Evolutionary conservation across 768 basidiomycete genomes (phyloP), one percentile per base, ranked within the genome.

Genomic region (Polyporus arcularius): DNA sequence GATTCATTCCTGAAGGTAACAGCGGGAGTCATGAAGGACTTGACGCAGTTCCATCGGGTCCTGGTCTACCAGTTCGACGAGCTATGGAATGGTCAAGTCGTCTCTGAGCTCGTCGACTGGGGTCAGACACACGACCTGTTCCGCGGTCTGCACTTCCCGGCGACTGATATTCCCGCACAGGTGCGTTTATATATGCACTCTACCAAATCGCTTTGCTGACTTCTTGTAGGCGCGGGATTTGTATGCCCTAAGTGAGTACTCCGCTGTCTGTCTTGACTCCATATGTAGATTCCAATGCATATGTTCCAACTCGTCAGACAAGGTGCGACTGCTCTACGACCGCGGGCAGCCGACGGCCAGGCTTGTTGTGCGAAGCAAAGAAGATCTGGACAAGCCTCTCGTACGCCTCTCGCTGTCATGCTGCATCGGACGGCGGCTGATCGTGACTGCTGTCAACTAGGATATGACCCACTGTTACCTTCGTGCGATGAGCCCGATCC

Each of bases 401-500:
- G 85, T 87, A 70, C 45, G 79, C 76, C 28, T 48, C 12, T 6
- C 46, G 18, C 26, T 26, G 18, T 28, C 46, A 28, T 6, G 21
- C 21, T 21, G 43, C 14, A 9, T 26, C 10, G 14, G 26, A 28
- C 18, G 26, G 21, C 21, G 26, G 26, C 46, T 9, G 46, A 11
- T 53, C 40, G 42, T 40, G 6, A 3, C 11, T 21, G 2, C 1
- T 8, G 2, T 16, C 50, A 26, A 10, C 4, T 49, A 89, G 82
- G 85, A 93, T 68, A 91, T 93, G 89, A 92, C 91, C 0, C 88
- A 93, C 72, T 89, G 86, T 57, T 90, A 88, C 65, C 76, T 93
- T 9, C 83, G 91, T n/a, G 90, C 90, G 0, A 92, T 94, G 90
- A 89, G 87, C 64, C 92, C 91, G 5, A 91, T 94, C 50, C 91